A percentile compares a stretch with the other conserved stretches of the same genome.
phyloP scores from a whole-genome alignment of 306 rosid species.

The Chamaecrista fasciculata region DNA sequence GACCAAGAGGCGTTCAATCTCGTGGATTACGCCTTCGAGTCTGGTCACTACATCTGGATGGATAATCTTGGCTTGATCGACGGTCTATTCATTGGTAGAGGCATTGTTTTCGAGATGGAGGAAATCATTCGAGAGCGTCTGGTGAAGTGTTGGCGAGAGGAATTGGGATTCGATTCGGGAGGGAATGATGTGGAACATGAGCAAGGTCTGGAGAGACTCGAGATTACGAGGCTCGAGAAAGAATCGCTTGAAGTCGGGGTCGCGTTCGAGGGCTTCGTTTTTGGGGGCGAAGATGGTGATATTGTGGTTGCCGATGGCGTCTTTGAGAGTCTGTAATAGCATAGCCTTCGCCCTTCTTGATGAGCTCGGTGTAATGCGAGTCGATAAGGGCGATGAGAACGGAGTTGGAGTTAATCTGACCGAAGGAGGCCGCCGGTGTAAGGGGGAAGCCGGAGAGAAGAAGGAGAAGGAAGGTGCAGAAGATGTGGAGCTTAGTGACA shows the following conservation, averaged over 20 bases:
- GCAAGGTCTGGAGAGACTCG: slow-evolving; percentile 52
- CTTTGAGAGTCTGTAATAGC: slow-evolving; percentile 55
- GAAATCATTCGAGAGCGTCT: slow-evolving; percentile 39
- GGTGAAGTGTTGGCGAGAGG: slow-evolving; percentile 31
- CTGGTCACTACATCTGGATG: slow-evolving; percentile 50
- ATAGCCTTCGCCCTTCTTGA: slow-evolving; percentile 67
- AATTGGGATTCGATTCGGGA: slow-evolving; percentile 40
- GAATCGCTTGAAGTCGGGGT: slow-evolving; percentile 66
- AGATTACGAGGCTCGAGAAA: slow-evolving; percentile 68
- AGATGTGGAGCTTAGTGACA: slow-evolving; percentile 9
- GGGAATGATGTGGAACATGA: slow-evolving; percentile 56
- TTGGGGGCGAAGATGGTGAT: slow-evolving; percentile 80
- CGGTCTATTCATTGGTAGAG: slow-evolving; percentile 43
- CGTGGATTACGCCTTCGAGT: slow-evolving; percentile 78
- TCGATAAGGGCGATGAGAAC: slow-evolving; percentile 76
- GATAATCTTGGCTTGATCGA: slow-evolving; percentile 34
- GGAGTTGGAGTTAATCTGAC: slow-evolving; percentile 73
- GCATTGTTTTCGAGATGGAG: slow-evolving; percentile 25
- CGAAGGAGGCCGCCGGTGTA: slow-evolving; percentile 46
- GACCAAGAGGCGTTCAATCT: slow-evolving; percentile 51
- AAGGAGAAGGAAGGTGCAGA: slow-evolving; percentile 10
- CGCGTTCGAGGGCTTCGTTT: slow-evolving; percentile 62
- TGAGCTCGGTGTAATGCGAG: slow-evolving; percentile 77
- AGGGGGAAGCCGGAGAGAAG: not conserved
- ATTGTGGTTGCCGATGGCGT: slow-evolving; percentile 54